Percentiles rank a stretch among this genome's conserved stretches.
Conservation (phyloP, 306 rosid species). For the Quercus wislizeni region DNA sequence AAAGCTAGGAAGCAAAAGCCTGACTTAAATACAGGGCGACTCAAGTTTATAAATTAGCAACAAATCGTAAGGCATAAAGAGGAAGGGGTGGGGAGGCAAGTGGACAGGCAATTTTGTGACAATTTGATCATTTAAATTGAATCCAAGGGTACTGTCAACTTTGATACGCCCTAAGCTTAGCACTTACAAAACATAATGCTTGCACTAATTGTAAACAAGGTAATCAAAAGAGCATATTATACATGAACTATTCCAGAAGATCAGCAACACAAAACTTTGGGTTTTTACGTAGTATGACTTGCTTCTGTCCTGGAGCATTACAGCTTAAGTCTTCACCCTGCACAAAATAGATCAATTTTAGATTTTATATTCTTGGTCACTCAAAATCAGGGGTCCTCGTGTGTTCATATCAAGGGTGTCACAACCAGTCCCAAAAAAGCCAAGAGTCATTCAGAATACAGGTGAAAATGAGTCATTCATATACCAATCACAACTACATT, state of each 20-base stretch:
- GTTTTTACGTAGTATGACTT: not conserved
- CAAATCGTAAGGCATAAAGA: not conserved
- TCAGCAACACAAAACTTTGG: slow-evolving; percentile 9
- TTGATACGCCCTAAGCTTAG: not conserved
- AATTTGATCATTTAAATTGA: not conserved
- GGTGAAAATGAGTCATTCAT: not conserved
- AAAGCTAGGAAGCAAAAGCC: not conserved
- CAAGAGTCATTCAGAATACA: not conserved
- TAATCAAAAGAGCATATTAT: not conserved
- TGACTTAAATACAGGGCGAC: not conserved
- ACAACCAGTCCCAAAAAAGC: not conserved
- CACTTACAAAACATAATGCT: not conserved
- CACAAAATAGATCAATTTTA: slow-evolving; percentile 6
- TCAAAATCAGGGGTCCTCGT: not conserved
- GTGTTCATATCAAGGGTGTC: not conserved
- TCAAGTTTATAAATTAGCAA: not conserved
- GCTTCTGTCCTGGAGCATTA: slow-evolving; percentile 14
- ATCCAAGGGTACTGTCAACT: not conserved
- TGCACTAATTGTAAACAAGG: not conserved
- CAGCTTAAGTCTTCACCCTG: slow-evolving; percentile 14
- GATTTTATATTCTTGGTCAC: not conserved
- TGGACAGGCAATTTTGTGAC: not conserved
- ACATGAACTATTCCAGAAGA: not conserved
- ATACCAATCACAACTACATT: not conserved
- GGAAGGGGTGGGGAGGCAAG: no score